Evolutionary conservation across 2,329 filamentous ascomycete species (phyloP), one percentile per base, ranked within the genome.

Genomic region (Ilyonectria robusta): DNA sequence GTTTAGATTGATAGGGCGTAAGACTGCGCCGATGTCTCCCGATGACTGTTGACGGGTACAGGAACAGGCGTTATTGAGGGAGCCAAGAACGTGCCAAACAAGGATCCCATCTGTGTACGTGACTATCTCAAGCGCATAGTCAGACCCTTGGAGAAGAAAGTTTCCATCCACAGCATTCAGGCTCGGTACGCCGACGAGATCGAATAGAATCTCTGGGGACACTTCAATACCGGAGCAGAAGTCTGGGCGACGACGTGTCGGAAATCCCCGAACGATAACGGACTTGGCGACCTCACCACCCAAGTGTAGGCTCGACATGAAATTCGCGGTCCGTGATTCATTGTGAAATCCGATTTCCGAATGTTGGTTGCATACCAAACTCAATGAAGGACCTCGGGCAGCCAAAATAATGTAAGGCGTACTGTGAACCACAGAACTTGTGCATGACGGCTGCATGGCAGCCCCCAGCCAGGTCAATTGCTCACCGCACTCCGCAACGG

Each of bases 401-500:
- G 37, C 3, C 37, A 13, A 17, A 13, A 13, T 2, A 11, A 13
- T 13, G 2, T 6, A 13, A 17, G 37, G 13, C 6, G 33, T 42
- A 17, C 53, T 42, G 33, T 55, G 35, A 11, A 42, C 21, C 21
- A 55, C 8, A 15, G 1, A 29, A 9, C n/a, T 15, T 2, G 19
- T 13, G 5, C 4, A 15, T 26, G 53, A 23, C 15, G 33, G 53
- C 7, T 55, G 53, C 7, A 55, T 7, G 4, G 53, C 53, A 11
- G 40, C 23, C 11, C 15, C 44, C 3, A 59, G 26, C 42, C 57
- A 59, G 19, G n/a, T 8, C 19, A 59, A 40, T 11, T 59, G 44
- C 19, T 59, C 57, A 2, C 42, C 57, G 46, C 44, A 59, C 19
- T 59, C 57, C 6, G 57, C 57, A 29, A 51, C 37, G 8, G 44